Evolutionary conservation across 192 early-diverging fungal genomes (phyloP).

Genomic region (Coemansia sp.): DNA sequence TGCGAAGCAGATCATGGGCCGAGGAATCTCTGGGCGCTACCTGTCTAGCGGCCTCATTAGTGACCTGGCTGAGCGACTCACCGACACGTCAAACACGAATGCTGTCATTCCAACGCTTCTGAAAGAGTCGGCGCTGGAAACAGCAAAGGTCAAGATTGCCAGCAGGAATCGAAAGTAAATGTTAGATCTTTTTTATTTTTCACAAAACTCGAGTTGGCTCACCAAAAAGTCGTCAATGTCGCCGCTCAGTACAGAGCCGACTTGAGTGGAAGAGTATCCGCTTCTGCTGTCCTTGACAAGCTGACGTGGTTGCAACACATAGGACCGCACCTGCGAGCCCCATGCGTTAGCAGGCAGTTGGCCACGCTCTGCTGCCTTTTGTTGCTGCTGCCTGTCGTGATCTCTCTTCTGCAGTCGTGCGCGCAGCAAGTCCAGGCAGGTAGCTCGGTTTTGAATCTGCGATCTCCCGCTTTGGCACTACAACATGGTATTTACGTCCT

Average conservation of each 20-base stretch:
- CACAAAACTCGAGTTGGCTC: background rate
- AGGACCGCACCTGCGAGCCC: conserved; percentile 64
- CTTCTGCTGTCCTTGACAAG: conserved; percentile 64
- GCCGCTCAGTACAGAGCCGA: conserved; percentile 58
- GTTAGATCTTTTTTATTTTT: background rate
- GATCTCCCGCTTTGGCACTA: conserved; percentile 13
- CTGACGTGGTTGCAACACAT: conserved; percentile 66
- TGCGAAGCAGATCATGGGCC: conserved; percentile 33
- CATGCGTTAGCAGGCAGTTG: conserved; percentile 53
- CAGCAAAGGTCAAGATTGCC: conserved; percentile 20
- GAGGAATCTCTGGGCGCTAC: conserved; percentile 61
- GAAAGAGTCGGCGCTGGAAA: conserved; percentile 46
- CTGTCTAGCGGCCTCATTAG: conserved; percentile 65
- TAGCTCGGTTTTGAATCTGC: conserved; percentile 68
- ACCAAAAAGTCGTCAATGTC: conserved; percentile 46
- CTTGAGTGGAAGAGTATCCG: conserved; percentile 54
- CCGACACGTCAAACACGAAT: conserved; percentile 39
- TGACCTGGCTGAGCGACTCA: conserved; percentile 65
- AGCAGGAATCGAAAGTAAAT: background rate
- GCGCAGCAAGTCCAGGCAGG: conserved; percentile 75
- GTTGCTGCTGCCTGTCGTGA: conserved; percentile 50
- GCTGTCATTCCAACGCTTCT: conserved; percentile 28
- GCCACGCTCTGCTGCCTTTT: conserved; percentile 13
- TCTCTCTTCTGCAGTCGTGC: conserved; percentile 69
- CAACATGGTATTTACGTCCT: background rate